These are phyloP conservation scores for Inga leiocalycina DNA, from an alignment of 306 rosid species.

Conservation along the genomic window DNA sequence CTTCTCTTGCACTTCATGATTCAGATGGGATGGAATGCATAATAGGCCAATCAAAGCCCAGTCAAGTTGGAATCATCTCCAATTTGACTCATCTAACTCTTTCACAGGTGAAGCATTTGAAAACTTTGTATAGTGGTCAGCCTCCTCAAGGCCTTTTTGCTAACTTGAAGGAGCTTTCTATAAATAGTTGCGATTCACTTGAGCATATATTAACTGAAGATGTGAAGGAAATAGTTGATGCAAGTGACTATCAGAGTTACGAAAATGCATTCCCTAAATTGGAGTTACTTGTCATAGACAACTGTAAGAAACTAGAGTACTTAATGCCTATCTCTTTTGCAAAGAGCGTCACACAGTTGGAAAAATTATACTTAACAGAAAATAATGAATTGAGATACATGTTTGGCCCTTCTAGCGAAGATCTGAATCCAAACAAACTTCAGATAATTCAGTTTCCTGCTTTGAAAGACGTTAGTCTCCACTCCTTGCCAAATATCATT, in stretches of 20 bases:
- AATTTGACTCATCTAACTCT: not conserved
- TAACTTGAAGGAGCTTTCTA: not conserved
- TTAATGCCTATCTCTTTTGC: not conserved
- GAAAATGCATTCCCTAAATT: conserved; percentile 22
- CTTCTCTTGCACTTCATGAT: not conserved
- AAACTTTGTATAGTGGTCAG: not conserved
- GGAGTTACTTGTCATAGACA: fast-evolving
- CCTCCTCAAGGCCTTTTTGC: not conserved
- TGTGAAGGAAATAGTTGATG: not conserved
- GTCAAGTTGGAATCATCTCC: not conserved
- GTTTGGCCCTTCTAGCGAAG: not conserved
- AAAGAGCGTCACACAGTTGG: not conserved
- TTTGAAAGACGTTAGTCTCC: too few relatives aligned
- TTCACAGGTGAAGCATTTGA: not conserved
- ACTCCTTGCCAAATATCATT: not conserved
- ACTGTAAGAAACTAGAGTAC: conserved; percentile 17
- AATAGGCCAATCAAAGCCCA: not conserved
- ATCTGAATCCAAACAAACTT: too few relatives aligned
- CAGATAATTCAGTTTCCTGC: not conserved
- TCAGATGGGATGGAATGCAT: not conserved
- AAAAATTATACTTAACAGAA: fast-evolving
- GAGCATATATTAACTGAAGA: not conserved
- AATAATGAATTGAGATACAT: too few relatives aligned
- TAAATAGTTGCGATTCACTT: not conserved
- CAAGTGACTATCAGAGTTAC: not conserved